Conservation (phyloP, 305 asterid species). For the Fraxinus greggii region DNA sequence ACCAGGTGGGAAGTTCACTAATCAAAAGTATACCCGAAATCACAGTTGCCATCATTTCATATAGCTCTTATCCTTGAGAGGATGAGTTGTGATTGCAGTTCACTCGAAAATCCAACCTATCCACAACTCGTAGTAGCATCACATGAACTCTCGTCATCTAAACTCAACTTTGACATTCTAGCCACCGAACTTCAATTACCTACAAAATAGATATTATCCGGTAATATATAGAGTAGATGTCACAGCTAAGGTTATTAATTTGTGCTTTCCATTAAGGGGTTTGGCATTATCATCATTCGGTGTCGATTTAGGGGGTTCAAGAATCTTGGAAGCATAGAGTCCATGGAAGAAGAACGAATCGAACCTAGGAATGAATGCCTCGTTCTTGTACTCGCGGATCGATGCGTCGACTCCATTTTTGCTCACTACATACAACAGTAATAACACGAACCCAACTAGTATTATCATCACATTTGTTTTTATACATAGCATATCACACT, state of each 20-base stretch:
- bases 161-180: neutral
- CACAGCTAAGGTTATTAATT: neutral
- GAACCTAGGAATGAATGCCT: constrained; percentile 75
- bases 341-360: constrained; percentile 90
- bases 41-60: neutral
- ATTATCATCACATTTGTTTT: constrained; percentile 7
- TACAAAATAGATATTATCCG: neutral
- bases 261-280: constrained; percentile 66
- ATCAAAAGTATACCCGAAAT: neutral
- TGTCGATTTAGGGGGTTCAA: constrained; percentile 38
- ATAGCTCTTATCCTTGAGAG: neutral
- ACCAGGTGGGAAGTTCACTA: neutral
- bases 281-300: constrained; percentile 51
- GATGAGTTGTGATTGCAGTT: neutral
- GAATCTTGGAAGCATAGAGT: constrained; percentile 72
- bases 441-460: constrained; percentile 28
- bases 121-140: neutral
- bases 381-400: constrained; percentile 89
- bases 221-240: neutral
- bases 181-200: neutral
- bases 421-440: constrained; percentile 26
- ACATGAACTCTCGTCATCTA: neutral
- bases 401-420: constrained; percentile 61
- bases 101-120: neutral
- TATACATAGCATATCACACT: constrained; percentile 11